phyloP scores from a whole-genome alignment of 495 filamentous ascomycete genomes.

The Tuber indicum region DNA sequence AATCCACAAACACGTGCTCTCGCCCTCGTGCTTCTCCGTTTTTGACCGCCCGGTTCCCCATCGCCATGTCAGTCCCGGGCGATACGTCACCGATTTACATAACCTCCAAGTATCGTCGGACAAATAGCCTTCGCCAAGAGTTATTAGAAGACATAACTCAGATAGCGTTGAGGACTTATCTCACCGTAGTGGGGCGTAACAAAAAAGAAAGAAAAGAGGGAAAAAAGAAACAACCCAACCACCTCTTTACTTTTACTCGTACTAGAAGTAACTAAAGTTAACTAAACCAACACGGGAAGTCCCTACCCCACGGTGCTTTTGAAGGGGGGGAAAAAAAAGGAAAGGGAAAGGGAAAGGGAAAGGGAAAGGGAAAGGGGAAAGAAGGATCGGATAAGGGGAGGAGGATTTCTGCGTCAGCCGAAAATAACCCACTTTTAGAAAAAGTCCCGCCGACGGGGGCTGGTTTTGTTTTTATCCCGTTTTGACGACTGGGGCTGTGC shows the following conservation, averaged over 20 bases:
- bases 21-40: neutral
- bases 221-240: neutral
- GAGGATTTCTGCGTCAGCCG: neutral
- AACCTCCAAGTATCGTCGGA: neutral
- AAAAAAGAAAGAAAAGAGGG: neutral
- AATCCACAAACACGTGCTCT: neutral
- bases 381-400: neutral
- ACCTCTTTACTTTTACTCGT: neutral
- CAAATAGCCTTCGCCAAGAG: slow-evolving; percentile 4
- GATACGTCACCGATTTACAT: slow-evolving; percentile 3
- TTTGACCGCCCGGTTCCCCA: neutral
- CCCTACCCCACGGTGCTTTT: neutral
- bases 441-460: neutral
- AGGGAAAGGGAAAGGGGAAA: neutral
- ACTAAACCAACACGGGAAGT: neutral
- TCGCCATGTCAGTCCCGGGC: neutral
- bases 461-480: neutral
- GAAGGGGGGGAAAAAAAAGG: neutral
- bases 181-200: neutral
- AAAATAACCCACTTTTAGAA: neutral
- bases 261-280: no score
- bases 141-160: neutral
- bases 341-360: no score
- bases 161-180: neutral
- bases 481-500: neutral